Evolutionary conservation across 1,284 basidiomycete genomes (phyloP).

Genomic region (Sanguinoderma infundibulare): DNA sequence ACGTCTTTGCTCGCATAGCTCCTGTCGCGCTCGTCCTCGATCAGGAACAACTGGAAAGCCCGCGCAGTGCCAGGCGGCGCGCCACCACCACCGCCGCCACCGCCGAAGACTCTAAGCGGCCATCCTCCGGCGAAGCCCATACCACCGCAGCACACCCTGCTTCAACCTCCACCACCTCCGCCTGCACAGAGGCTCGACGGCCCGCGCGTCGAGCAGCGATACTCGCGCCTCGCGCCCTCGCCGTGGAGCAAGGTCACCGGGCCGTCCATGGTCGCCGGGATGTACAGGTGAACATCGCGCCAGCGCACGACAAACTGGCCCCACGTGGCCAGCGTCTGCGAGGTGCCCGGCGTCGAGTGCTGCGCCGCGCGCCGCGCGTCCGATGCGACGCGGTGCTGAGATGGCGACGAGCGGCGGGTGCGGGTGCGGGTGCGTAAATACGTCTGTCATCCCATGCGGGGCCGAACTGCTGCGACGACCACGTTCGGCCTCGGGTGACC

Average conservation of each 20-base stretch:
- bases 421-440: neutral
- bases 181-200: conserved; percentile 7
- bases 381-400: neutral
- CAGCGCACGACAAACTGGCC: neutral
- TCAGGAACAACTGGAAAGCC: conserved; percentile 74
- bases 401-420: neutral
- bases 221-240: conserved; percentile 65
- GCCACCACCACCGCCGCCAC: conserved; percentile 15
- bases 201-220: conserved; percentile 50
- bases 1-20: conserved; percentile 49
- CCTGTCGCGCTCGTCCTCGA: conserved; percentile 57
- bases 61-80: conserved; percentile 44
- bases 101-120: too few species aligned
- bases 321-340: too few species aligned
- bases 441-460: neutral
- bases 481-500: conserved; percentile 4
- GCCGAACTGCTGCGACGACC: conserved; percentile 13
- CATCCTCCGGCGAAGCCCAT: conserved; percentile 13
- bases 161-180: conserved; percentile 20
- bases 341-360: neutral
- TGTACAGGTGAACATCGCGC: conserved; percentile 57
- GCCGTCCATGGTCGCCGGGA: conserved; percentile 60
- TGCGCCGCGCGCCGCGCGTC: neutral
- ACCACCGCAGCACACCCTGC: conserved; percentile 26
- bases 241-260: conserved; percentile 77